Evolutionary conservation across 1,284 basidiomycete species (phyloP).

Genomic region (Takashimella koratensis): DNA sequence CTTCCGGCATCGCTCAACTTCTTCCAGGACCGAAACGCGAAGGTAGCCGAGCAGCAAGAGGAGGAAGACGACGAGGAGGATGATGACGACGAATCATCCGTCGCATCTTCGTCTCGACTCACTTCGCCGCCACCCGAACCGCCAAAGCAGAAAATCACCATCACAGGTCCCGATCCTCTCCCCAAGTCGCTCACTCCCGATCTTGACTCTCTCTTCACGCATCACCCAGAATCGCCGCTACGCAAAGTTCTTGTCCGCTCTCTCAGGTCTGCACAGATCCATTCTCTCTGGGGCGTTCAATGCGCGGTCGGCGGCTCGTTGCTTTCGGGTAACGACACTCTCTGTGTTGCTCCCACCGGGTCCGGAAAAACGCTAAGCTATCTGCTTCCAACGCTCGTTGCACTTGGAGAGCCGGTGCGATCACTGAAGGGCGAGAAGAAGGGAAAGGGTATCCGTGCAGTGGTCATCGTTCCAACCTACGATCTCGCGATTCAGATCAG

Average conservation of each 20-base stretch:
- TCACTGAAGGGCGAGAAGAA: conserved; percentile 33
- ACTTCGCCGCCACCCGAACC: conserved; percentile 31
- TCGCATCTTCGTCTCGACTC: conserved; percentile 6
- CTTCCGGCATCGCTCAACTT: conserved; percentile 80
- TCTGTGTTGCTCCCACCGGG: conserved; percentile 89
- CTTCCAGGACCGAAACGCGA: conserved; percentile 78
- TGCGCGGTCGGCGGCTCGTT: conserved; percentile 38
- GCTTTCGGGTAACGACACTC: conserved; percentile 67
- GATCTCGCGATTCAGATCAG: conserved; percentile 97
- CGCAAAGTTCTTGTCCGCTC: conserved; percentile 26
- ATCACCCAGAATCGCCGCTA: conserved; percentile 24
- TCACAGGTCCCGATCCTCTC: conserved; percentile 43
- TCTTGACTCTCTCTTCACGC: conserved; percentile 36
- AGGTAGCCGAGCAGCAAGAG: conserved; percentile 50
- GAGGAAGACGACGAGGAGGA: conserved; percentile 20
- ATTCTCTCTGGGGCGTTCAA: conserved; percentile 41
- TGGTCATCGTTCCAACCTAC: conserved; percentile 87
- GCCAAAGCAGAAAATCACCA: conserved; percentile 46
- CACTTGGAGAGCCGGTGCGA: conserved; percentile 61
- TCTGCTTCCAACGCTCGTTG: conserved; percentile 71
- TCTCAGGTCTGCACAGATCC: conserved; percentile 23
- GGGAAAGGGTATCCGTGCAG: conserved; percentile 65
- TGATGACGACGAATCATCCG: conserved; percentile 12
- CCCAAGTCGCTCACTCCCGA: conserved; percentile 41
- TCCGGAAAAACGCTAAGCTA: conserved; percentile 92